phyloP scores from a whole-genome alignment of 768 basidiomycete genomes.

The Mycena galericulata region DNA sequence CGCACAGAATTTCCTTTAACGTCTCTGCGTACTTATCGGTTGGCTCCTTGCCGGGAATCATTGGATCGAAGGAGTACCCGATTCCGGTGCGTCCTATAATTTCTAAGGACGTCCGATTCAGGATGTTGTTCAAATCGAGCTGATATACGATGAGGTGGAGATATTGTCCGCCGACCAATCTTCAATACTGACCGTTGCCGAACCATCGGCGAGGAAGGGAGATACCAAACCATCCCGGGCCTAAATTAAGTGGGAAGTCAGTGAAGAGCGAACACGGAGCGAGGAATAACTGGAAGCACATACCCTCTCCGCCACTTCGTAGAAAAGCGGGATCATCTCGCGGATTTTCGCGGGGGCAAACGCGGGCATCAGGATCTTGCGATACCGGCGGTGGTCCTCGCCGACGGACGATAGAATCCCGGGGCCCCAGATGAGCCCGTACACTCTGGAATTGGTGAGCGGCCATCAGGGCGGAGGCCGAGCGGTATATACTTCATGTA shows the following conservation, averaged over 20 bases:
- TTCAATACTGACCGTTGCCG: neutral
- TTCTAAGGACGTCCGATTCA: neutral
- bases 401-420: too few relatives aligned
- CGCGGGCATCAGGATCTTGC: neutral
- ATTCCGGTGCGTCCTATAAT: too few relatives aligned
- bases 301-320: too few relatives aligned
- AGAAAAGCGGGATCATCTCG: neutral
- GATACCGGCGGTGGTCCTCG: too few relatives aligned
- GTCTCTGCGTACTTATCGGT: too few relatives aligned
- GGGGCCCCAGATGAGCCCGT: too few relatives aligned
- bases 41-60: too few relatives aligned
- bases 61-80: too few relatives aligned
- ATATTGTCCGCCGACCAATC: neutral
- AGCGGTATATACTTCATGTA: neutral
- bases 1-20: neutral
- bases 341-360: neutral
- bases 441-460: too few relatives aligned
- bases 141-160: neutral
- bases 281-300: neutral
- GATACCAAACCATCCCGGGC: neutral
- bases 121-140: conserved; percentile 1
- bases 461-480: too few relatives aligned
- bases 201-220: neutral
- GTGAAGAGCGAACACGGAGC: neutral
- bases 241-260: too few relatives aligned